Evolutionary conservation across 257 asterid species (phyloP), one percentile per base, ranked within the genome.

Genomic region (Oldenlandia corymbosa): DNA sequence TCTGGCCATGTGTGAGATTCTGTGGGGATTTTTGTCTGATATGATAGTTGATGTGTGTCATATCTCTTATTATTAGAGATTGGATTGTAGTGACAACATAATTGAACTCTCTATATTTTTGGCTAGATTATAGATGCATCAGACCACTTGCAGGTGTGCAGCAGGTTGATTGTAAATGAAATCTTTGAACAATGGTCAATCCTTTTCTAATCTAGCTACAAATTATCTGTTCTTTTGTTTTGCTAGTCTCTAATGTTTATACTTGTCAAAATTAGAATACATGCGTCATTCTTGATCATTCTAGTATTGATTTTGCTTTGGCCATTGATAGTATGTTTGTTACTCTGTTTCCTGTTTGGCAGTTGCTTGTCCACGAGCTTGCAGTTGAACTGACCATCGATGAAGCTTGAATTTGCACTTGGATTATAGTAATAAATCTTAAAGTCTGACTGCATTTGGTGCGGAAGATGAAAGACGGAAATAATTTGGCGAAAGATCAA

Each of bases 391-490:
- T n/a, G 65, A 5, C 31, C 8, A 36, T 51, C 48, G 6, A 39
- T 26, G 8, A 18, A 11, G 55, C 46, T 66, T 37, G 12, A 36
- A 34, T 12, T 11, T 53, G 48, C 26, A 10, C 53, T 34, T 51
- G 16, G 37, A 36, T 20, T 21, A 60, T 51, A 65, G 58, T 24
- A 50, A 46, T 10, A 37, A 49, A 28, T 51, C 7, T 4, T 36
- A 43, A 37, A 16, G 26, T 55, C 43, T 26, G 30, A 24, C 67
- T 56, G 65, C 68, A 75, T 49, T 68, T 67, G 69, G 77, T 73
- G 82, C 54, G 64, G 74, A 81, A 71, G 65, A 87, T 82, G 85
- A 81, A 76, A 66, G 64, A 50, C 68, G 55, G 64, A 32, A 70
- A 27, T 57, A 46, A 63, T 20, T 56, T 28, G 81, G 77, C 71